Percentiles rank a stretch among this genome's conserved stretches.
phyloP scores from a whole-genome alignment of 148 eudicot genomes.

The Persicaria tinctoria region DNA sequence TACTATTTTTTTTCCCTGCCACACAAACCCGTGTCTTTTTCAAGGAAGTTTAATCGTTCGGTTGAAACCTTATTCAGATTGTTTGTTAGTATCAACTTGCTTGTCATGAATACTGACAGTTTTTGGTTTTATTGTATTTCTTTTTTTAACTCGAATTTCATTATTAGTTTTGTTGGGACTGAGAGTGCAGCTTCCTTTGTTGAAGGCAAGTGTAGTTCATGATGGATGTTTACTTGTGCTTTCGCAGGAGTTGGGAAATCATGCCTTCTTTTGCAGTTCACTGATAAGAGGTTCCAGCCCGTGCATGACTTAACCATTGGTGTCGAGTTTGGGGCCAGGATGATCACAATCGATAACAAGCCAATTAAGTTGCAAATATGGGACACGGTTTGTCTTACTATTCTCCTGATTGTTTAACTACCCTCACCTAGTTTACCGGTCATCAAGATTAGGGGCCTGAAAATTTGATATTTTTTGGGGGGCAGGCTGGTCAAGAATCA shows the following conservation, averaged over 20 bases:
- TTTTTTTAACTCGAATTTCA: not conserved
- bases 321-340: constrained; percentile 64
- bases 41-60: not conserved
- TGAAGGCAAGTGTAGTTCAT: not conserved
- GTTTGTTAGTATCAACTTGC: not conserved
- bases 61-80: not conserved
- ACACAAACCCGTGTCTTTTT: not conserved
- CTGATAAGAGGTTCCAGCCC: constrained; percentile 64
- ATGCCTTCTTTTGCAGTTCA: constrained; percentile 67
- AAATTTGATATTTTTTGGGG: not conserved
- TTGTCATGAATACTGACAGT: not conserved
- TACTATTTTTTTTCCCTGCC: no score
- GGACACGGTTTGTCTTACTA: constrained; percentile 40
- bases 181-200: not conserved
- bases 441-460: not conserved
- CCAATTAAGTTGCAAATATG: constrained; percentile 66
- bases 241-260: constrained; percentile 60
- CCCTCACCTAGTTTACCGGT: not conserved
- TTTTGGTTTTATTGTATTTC: not conserved
- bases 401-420: not conserved
- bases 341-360: constrained; percentile 60
- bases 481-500: constrained; percentile 58
- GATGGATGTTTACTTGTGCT: constrained; percentile 4
- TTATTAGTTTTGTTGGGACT: not conserved
- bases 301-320: constrained; percentile 71